A percentile compares a stretch with the other conserved stretches of the same genome.
phyloP scores from a whole-genome alignment of 805 yeast genomes.

The Wickerhamiella galacta region DNA sequence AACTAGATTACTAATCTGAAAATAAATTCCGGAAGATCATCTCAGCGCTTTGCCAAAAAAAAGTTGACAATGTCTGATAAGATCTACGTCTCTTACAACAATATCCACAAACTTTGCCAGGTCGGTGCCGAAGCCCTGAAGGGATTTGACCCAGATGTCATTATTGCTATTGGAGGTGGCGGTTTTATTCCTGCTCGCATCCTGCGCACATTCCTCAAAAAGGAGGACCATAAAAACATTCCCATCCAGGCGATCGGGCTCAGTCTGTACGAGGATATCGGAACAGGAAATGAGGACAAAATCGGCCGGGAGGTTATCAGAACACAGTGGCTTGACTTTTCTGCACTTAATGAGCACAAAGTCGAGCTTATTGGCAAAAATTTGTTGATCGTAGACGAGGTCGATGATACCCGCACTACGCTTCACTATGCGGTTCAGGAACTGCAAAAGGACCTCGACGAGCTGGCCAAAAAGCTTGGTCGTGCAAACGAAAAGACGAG shows the following conservation, averaged over 20 bases:
- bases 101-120: slow-evolving; percentile 71
- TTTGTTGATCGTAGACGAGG: slow-evolving; percentile 74
- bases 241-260: slow-evolving; percentile 90
- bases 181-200: slow-evolving; percentile 97
- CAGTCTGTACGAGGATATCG: slow-evolving; percentile 75
- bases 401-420: slow-evolving; percentile 84
- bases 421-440: slow-evolving; percentile 70
- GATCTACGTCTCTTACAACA: slow-evolving; percentile 55
- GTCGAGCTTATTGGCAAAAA: slow-evolving; percentile 69
- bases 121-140: slow-evolving; percentile 38
- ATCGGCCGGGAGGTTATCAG: slow-evolving; percentile 71
- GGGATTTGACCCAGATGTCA: slow-evolving; percentile 66
- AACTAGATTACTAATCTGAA: not conserved
- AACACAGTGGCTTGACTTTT: slow-evolving; percentile 83
- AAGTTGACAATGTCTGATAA: slow-evolving; percentile 17
- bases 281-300: slow-evolving; percentile 31
- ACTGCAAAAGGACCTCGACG: slow-evolving; percentile 46
- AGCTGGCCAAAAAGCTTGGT: slow-evolving; percentile 42
- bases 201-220: slow-evolving; percentile 74
- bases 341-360: slow-evolving; percentile 48
- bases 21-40: too few species aligned
- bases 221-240: slow-evolving; percentile 45
- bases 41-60: too few species aligned
- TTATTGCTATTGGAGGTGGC: slow-evolving; percentile 92
- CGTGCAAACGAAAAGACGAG: slow-evolving; percentile 43